phyloP scores from a whole-genome alignment of 257 asterid species.

The Oldenlandia corymbosa region DNA sequence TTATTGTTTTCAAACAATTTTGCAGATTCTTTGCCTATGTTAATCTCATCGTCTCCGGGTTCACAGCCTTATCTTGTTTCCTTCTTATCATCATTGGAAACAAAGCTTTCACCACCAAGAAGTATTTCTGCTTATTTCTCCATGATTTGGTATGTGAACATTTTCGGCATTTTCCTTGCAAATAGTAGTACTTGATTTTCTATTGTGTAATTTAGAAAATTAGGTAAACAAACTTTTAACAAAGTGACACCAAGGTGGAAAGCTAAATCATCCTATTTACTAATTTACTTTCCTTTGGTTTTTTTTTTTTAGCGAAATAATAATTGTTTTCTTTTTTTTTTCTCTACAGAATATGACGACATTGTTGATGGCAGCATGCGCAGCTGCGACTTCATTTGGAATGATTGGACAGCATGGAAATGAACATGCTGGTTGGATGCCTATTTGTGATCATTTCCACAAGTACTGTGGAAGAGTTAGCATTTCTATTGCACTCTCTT shows the following conservation, averaged over 20 bases:
- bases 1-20: neutral
- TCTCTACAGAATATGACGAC: conserved; percentile 31
- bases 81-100: conserved; percentile 21
- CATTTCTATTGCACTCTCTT: conserved; percentile 28
- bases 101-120: conserved; percentile 21
- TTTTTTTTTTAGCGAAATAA: no score
- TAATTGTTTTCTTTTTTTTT: no score
- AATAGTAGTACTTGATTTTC: neutral
- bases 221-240: no score
- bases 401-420: conserved; percentile 58
- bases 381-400: conserved; percentile 62
- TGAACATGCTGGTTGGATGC: conserved; percentile 51
- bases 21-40: conserved; percentile 58
- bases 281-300: no score
- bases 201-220: neutral
- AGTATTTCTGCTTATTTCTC: conserved; percentile 48
- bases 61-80: conserved; percentile 32
- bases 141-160: conserved; percentile 55
- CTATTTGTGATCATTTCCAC: conserved; percentile 43
- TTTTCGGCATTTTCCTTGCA: neutral
- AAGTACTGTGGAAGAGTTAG: conserved; percentile 41
- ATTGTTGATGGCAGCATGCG: conserved; percentile 47
- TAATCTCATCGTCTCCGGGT: conserved; percentile 41
- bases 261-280: no score
- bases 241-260: no score